Conservation (phyloP, 371 early-diverging fungal species). For the Umbelopsis sp. region DNA sequence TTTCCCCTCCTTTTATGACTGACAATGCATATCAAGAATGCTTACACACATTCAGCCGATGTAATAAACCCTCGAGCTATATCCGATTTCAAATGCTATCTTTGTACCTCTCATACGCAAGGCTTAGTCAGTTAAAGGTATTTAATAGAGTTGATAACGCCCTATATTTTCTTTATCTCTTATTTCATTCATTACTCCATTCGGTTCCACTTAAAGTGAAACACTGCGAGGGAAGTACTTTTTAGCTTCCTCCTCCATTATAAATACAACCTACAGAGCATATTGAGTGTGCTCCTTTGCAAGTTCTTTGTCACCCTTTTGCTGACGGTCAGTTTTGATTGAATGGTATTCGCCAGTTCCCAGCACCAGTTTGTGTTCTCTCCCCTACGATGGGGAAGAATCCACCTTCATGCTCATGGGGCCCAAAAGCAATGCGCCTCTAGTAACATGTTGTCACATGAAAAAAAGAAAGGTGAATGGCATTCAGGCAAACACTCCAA, state of each 20-base stretch:
- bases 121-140: no score
- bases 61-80: neutral
- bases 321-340: neutral
- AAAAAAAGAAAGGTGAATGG: neutral
- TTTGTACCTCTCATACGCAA: neutral
- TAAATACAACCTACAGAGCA: neutral
- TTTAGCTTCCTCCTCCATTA: neutral
- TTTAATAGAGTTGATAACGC: no score
- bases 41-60: neutral
- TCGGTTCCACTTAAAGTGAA: slow-evolving; percentile 4
- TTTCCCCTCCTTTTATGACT: neutral
- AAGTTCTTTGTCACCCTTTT: neutral
- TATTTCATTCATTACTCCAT: neutral
- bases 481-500: neutral
- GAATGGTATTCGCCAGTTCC: neutral
- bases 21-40: neutral
- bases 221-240: neutral
- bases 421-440: slow-evolving; percentile 1
- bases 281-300: no score
- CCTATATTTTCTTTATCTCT: no score
- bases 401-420: neutral
- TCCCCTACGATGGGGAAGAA: slow-evolving; percentile 2
- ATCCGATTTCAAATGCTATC: neutral
- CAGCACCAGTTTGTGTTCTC: slow-evolving; percentile 12
- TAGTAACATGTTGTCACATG: slow-evolving; percentile 2